A percentile compares a stretch with the other conserved stretches of the same genome.
Conservation (phyloP, 2,329 filamentous ascomycete genomes). For the Drechslerella dactyloides region DNA sequence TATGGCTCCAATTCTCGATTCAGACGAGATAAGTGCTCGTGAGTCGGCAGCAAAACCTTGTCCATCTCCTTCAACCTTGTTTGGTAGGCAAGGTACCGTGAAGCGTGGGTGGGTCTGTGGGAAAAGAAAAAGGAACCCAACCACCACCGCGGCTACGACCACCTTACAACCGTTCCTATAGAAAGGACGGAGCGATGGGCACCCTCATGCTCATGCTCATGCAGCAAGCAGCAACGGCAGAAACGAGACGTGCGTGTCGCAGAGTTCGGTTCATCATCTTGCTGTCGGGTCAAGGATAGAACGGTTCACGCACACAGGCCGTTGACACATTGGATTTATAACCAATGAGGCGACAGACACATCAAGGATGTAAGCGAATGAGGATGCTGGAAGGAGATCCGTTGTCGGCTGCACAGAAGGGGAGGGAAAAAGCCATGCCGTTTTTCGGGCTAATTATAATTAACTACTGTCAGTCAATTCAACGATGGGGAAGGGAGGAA, state of each 20-base stretch:
- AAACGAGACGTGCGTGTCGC: not conserved
- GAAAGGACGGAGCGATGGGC: too few species aligned
- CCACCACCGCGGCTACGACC: too few species aligned
- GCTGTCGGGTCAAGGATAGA: constrained; percentile 22
- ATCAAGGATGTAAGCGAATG: constrained; percentile 47
- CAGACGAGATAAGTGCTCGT: constrained; percentile 35
- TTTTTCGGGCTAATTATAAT: constrained; percentile 43
- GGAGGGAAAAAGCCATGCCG: constrained; percentile 42
- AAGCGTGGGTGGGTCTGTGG: constrained; percentile 33
- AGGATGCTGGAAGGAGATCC: constrained; percentile 49
- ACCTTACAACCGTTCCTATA: too few species aligned
- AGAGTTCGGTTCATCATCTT: not conserved
- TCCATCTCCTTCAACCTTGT: constrained; percentile 32
- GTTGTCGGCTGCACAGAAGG: constrained; percentile 33
- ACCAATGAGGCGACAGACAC: constrained; percentile 47
- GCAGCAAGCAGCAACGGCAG: constrained; percentile 19
- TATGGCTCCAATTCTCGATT: constrained; percentile 50
- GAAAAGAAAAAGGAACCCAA: constrained; percentile 33
- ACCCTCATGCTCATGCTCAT: constrained; percentile 2
- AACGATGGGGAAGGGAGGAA: not conserved
- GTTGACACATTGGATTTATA: constrained; percentile 50
- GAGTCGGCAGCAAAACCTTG: constrained; percentile 35
- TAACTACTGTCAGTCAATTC: constrained; percentile 4
- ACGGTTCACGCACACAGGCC: constrained; percentile 23
- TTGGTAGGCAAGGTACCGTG: constrained; percentile 46